phyloP scores from a whole-genome alignment of 169 alveolate genomes.

The Eimeria maxima region DNA sequence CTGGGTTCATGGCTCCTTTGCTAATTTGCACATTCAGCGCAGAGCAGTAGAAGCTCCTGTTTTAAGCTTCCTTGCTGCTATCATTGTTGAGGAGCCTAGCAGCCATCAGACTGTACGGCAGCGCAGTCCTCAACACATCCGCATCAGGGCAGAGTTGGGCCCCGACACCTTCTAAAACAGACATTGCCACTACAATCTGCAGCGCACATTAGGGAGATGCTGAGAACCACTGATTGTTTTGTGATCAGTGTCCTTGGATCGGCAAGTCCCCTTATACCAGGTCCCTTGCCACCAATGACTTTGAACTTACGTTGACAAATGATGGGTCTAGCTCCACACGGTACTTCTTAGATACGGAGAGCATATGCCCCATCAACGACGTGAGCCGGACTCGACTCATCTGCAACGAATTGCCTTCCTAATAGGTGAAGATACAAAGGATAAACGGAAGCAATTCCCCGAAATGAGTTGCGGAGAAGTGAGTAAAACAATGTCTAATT shows the following conservation, averaged over 20 bases:
- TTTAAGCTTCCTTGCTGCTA: neutral
- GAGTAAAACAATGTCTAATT: neutral
- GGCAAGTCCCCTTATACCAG: neutral
- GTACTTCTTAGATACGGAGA: constrained; percentile 52
- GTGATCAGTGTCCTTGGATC: neutral
- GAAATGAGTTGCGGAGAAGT: neutral
- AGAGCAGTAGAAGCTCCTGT: neutral
- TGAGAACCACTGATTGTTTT: neutral
- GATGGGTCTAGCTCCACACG: constrained; percentile 72
- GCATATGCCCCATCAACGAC: constrained; percentile 74
- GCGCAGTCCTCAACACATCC: constrained; percentile 66
- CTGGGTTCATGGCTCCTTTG: neutral
- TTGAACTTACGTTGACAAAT: constrained; percentile 27
- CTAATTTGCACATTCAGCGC: neutral
- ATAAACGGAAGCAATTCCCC: neutral
- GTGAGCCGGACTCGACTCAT: constrained; percentile 69
- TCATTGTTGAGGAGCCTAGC: constrained; percentile 27
- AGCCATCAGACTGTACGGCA: constrained; percentile 61
- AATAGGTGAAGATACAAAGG: neutral
- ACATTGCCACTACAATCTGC: constrained; percentile 80
- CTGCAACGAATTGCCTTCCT: constrained; percentile 79
- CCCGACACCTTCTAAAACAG: constrained; percentile 76
- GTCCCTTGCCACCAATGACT: neutral
- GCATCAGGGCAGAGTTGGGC: constrained; percentile 80
- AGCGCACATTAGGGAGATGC: neutral